Conservation (phyloP, 495 filamentous ascomycete species). For the Talaromyces wortmannii region DNA sequence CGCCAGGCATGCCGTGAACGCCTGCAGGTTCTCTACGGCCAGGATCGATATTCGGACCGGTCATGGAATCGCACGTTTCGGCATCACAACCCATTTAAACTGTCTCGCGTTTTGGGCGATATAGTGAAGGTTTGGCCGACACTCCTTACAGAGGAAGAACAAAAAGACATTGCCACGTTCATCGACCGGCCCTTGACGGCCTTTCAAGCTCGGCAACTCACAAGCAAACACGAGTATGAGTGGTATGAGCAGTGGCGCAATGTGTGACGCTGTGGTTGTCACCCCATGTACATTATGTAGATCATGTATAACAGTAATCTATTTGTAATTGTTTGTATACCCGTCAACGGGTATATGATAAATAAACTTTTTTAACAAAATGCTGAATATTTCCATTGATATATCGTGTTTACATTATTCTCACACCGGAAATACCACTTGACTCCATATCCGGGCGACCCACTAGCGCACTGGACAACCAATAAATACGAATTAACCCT, state of each 20-base stretch:
- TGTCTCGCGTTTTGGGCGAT: slow-evolving; percentile 21
- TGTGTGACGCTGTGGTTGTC: background rate
- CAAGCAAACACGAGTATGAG: background rate
- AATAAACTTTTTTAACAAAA: too few relatives aligned
- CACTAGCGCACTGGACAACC: too few relatives aligned
- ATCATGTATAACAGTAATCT: too few relatives aligned
- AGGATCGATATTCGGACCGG: slow-evolving; percentile 15
- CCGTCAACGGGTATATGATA: too few relatives aligned
- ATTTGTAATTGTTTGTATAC: too few relatives aligned
- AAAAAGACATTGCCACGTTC: background rate
- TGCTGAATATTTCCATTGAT: too few relatives aligned
- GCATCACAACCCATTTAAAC: slow-evolving; percentile 22
- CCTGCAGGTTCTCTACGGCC: slow-evolving; percentile 43
- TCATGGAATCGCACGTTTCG: slow-evolving; percentile 30
- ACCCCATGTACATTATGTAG: background rate
- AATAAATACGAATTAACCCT: background rate
- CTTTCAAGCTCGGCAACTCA: too few relatives aligned
- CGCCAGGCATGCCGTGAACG: slow-evolving; percentile 38
- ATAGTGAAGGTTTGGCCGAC: slow-evolving; percentile 24
- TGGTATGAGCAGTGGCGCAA: slow-evolving; percentile 1
- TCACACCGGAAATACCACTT: too few relatives aligned
- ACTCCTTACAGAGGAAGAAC: slow-evolving; percentile 1
- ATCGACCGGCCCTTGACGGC: background rate
- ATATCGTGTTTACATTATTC: too few relatives aligned
- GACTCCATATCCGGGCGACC: too few relatives aligned